phyloP scores from a whole-genome alignment of 805 yeast genomes.

The Candida schatavii region DNA sequence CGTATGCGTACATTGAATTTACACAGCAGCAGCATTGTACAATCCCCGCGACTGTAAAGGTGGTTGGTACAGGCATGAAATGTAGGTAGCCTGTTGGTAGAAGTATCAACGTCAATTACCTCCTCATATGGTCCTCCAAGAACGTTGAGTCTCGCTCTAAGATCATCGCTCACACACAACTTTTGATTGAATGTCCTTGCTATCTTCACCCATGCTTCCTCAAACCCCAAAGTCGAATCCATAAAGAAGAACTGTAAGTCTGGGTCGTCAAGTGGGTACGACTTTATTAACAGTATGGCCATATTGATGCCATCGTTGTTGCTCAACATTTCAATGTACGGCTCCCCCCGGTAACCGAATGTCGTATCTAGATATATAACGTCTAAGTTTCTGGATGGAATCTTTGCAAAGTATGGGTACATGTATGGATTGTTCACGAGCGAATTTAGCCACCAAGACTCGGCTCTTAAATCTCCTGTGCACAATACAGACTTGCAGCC shows the following conservation, averaged over 20 bases:
- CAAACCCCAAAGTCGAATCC: constrained; percentile 49
- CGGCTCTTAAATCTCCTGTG: constrained; percentile 61
- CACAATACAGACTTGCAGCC: constrained; percentile 34
- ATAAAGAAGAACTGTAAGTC: constrained; percentile 39
- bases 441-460: constrained; percentile 46
- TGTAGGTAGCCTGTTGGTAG: not conserved
- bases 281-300: constrained; percentile 28
- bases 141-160: constrained; percentile 5
- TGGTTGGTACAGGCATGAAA: not conserved
- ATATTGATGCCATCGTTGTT: constrained; percentile 41
- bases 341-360: constrained; percentile 48
- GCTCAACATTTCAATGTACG: constrained; percentile 42
- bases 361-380: constrained; percentile 56
- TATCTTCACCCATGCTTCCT: constrained; percentile 48
- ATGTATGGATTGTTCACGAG: constrained; percentile 36
- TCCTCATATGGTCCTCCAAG: constrained; percentile 2
- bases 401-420: constrained; percentile 38
- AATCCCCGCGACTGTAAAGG: not conserved
- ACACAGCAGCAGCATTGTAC: no score
- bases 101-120: not conserved
- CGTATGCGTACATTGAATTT: constrained; percentile 22
- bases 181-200: constrained; percentile 18
- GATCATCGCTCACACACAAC: constrained; percentile 8
- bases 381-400: constrained; percentile 26
- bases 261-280: constrained; percentile 41